phyloP scores from a whole-genome alignment of 2,329 filamentous ascomycete genomes.

The Paecilomyces dactylethromorphus region DNA sequence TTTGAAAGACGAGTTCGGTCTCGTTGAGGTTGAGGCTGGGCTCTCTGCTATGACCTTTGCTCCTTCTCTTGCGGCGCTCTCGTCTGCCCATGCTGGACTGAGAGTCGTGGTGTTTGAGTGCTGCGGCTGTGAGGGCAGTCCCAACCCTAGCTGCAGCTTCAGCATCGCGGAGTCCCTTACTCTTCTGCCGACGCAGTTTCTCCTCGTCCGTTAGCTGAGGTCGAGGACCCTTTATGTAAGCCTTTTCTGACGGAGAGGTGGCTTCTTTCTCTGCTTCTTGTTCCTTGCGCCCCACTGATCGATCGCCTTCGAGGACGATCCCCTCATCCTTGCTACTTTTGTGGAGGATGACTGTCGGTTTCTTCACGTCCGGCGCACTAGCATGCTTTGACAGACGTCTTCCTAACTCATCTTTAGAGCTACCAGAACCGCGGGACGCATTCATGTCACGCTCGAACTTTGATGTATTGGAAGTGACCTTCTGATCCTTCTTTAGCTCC shows the following conservation, averaged over 20 bases:
- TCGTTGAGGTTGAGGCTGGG: slow-evolving; percentile 48
- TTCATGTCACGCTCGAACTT: slow-evolving; percentile 61
- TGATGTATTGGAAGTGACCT: slow-evolving; percentile 63
- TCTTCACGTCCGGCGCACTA: slow-evolving; percentile 55
- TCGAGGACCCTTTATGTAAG: slow-evolving; percentile 37
- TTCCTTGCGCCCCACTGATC: slow-evolving; percentile 45
- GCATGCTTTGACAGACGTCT: slow-evolving; percentile 55
- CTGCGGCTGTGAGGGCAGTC: slow-evolving; percentile 55
- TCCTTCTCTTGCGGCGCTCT: slow-evolving; percentile 38
- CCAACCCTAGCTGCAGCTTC: slow-evolving; percentile 51
- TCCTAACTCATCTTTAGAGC: slow-evolving; percentile 48
- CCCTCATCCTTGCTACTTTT: slow-evolving; percentile 54
- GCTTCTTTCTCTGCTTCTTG: slow-evolving; percentile 47
- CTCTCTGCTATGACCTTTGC: slow-evolving; percentile 45
- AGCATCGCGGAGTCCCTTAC: slow-evolving; percentile 49
- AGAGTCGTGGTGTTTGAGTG: slow-evolving; percentile 60
- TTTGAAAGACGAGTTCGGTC: slow-evolving; percentile 47
- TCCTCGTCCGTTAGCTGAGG: slow-evolving; percentile 47
- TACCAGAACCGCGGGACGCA: slow-evolving; percentile 55
- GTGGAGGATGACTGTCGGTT: slow-evolving; percentile 56
- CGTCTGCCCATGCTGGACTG: slow-evolving; percentile 47
- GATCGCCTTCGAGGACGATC: slow-evolving; percentile 49
- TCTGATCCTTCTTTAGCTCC: slow-evolving; percentile 84
- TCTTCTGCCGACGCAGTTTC: slow-evolving; percentile 47
- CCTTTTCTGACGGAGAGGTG: slow-evolving; percentile 35